These are phyloP conservation scores for Cymodocea nodosa DNA, from an alignment of 116 monocot species.

Conservation along the genomic window DNA sequence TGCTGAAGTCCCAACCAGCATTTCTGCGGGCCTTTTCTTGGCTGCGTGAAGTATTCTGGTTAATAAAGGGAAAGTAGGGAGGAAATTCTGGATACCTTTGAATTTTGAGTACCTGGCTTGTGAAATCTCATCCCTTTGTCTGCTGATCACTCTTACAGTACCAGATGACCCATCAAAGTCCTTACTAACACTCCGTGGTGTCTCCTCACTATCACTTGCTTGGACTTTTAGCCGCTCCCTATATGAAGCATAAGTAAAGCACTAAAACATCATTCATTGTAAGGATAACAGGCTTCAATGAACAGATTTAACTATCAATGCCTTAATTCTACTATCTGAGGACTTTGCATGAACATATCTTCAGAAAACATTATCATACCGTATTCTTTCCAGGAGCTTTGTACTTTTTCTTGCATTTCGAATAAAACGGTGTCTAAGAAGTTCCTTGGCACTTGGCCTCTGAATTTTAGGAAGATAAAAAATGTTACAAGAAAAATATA, in stretches of 20 bases:
- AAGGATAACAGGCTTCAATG: background rate
- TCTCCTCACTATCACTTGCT: conserved; percentile 26
- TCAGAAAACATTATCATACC: conserved; percentile 22
- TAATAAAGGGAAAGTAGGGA: background rate
- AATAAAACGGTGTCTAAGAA: conserved; percentile 88
- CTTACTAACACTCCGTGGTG: conserved; percentile 15
- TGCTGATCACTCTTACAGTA: conserved; percentile 26
- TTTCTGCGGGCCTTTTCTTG: conserved; percentile 29
- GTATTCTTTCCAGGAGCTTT: conserved; percentile 85
- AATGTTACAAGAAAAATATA: background rate
- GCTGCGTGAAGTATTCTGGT: conserved; percentile 17
- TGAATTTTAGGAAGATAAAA: conserved; percentile 17
- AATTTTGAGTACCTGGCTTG: conserved; percentile 24
- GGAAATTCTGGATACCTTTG: too few species aligned
- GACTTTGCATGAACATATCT: background rate
- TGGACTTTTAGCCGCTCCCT: conserved; percentile 72
- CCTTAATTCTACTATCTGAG: too few species aligned
- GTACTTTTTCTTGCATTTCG: conserved; percentile 66
- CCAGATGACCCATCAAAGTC: conserved; percentile 24
- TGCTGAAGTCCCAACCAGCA: conserved; percentile 31
- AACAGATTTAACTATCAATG: too few species aligned
- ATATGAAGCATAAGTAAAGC: background rate
- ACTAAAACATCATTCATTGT: background rate
- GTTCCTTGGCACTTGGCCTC: conserved; percentile 98
- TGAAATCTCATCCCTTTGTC: conserved; percentile 29